A percentile compares a stretch with the other conserved stretches of the same genome.
phyloP scores from a whole-genome alignment of 202 grass and related monocot genomes.

The Hordeum pubiflorum region DNA sequence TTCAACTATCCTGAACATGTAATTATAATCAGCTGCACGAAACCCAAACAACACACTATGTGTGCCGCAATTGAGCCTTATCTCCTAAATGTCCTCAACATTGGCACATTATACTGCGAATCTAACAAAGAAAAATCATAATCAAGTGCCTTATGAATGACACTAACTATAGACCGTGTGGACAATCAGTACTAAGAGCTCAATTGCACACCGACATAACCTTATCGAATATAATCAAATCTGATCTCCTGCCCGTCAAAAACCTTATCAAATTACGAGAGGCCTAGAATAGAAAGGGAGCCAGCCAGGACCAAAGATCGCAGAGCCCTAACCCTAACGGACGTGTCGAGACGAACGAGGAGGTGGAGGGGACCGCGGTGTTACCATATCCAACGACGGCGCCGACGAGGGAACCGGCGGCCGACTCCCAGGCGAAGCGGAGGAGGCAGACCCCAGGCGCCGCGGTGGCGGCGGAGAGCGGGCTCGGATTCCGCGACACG shows the following conservation, averaged over 20 bases:
- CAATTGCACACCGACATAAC: not conserved
- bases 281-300: not conserved
- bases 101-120: not conserved
- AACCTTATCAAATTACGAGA: not conserved
- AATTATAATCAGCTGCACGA: not conserved
- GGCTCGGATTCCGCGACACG: constrained; percentile 51
- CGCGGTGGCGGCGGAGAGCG: constrained; percentile 40
- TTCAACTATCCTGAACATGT: not conserved
- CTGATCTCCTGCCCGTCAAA: not conserved
- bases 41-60: not conserved
- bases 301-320: not conserved
- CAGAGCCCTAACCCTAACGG: constrained; percentile 26
- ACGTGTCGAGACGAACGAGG: not conserved
- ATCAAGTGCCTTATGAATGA: not conserved
- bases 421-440: constrained; percentile 53
- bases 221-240: not conserved
- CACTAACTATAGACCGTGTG: not conserved
- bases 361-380: not conserved
- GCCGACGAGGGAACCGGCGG: constrained; percentile 50
- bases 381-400: constrained; percentile 52
- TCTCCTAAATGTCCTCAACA: not conserved
- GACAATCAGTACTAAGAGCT: not conserved
- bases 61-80: not conserved
- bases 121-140: not conserved
- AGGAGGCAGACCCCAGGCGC: constrained; percentile 54